Evolutionary conservation across 805 yeast genomes (phyloP).

Genomic region (Monosporozyma aquatica): DNA sequence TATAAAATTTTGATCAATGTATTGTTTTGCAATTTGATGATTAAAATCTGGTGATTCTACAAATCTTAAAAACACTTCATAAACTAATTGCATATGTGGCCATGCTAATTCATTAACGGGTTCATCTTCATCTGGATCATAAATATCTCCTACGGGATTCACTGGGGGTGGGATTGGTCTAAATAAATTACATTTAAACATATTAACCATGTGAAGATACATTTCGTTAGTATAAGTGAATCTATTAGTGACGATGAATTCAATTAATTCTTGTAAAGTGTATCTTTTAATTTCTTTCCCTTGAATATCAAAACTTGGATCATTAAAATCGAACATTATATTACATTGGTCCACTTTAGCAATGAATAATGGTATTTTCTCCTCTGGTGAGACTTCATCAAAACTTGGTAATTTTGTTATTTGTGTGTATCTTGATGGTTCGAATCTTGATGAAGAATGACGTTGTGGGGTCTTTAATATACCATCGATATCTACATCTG

Average conservation of each 20-base stretch:
- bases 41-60: slow-evolving; percentile 92
- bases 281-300: slow-evolving; percentile 88
- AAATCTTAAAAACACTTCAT: slow-evolving; percentile 87
- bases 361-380: slow-evolving; percentile 62
- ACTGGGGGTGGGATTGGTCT: slow-evolving; percentile 98
- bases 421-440: slow-evolving; percentile 58
- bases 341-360: slow-evolving; percentile 92
- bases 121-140: slow-evolving; percentile 98
- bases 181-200: slow-evolving; percentile 84
- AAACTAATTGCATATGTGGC: slow-evolving; percentile 98
- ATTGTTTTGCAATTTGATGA: slow-evolving; percentile 86
- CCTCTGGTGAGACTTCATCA: slow-evolving; percentile 79
- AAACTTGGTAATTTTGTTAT: slow-evolving; percentile 74
- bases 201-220: slow-evolving; percentile 77
- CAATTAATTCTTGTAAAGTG: slow-evolving; percentile 82
- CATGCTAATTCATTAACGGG: slow-evolving; percentile 94
- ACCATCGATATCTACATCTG: slow-evolving; percentile 57
- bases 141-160: slow-evolving; percentile 91
- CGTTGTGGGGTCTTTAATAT: slow-evolving; percentile 77
- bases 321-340: slow-evolving; percentile 86
- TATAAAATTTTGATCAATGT: slow-evolving; percentile 85
- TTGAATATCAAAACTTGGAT: slow-evolving; percentile 82
- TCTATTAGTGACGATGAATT: slow-evolving; percentile 73
- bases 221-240: slow-evolving; percentile 83
- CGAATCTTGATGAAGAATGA: slow-evolving; percentile 87